Conservation (phyloP, 2,329 filamentous ascomycete genomes). For the Coniosporium tulheliwenetii region DNA sequence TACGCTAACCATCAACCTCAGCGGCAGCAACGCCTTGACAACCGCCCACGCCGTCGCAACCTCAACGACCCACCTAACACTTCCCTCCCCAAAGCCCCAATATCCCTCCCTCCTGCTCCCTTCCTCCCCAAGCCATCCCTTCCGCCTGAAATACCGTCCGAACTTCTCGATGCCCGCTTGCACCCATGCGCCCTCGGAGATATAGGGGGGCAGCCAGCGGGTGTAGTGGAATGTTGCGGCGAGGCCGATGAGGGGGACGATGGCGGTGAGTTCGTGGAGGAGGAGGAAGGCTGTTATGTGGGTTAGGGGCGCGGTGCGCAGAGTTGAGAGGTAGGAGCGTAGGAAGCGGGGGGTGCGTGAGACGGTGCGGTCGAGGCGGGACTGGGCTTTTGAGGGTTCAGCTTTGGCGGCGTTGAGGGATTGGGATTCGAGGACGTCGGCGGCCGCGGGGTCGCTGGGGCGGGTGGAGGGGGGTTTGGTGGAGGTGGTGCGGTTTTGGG, state of each 20-base stretch:
- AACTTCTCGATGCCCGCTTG: slow-evolving; percentile 56
- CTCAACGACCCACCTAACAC: slow-evolving; percentile 42
- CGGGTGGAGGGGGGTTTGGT: too few species aligned
- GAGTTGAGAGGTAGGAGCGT: slow-evolving; percentile 50
- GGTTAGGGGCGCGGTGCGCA: slow-evolving; percentile 63
- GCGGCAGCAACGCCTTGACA: slow-evolving; percentile 69
- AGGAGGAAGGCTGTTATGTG: slow-evolving; percentile 78
- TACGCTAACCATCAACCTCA: slow-evolving; percentile 61
- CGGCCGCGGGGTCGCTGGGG: too few species aligned
- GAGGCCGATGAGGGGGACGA: slow-evolving; percentile 63
- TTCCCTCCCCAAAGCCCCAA: slow-evolving; percentile 24
- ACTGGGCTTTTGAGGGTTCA: slow-evolving; percentile 1
- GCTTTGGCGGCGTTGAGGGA: too few species aligned
- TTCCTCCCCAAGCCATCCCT: slow-evolving; percentile 63
- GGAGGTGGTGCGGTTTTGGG: too few species aligned
- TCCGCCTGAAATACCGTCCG: slow-evolving; percentile 59
- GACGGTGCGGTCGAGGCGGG: slow-evolving; percentile 19
- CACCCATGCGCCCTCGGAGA: slow-evolving; percentile 36
- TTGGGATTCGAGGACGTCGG: too few species aligned
- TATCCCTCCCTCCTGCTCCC: slow-evolving; percentile 19
- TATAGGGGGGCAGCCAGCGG: slow-evolving; percentile 50
- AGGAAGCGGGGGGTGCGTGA: slow-evolving; percentile 45
- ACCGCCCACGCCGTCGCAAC: slow-evolving; percentile 83
- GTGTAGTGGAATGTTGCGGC: slow-evolving; percentile 68
- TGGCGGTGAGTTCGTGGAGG: slow-evolving; percentile 80